Base-by-base conservation (phyloP, 129 eudicot genomes). In the Tagetes patula region DNA sequence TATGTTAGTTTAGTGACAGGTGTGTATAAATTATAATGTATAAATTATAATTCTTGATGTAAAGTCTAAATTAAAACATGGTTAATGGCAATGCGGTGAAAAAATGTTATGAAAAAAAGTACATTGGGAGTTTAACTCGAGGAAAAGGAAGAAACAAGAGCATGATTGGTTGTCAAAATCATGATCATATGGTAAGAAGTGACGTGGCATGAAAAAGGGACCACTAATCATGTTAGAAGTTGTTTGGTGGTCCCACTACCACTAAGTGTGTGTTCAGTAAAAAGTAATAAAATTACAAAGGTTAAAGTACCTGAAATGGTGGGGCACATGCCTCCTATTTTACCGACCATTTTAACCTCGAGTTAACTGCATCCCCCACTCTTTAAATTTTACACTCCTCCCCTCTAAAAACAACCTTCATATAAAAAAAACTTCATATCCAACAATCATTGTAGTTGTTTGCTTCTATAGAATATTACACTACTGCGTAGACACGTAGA, bases 291-390 rank as follows among this genome's bases (percentile, higher is more conserved):
- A 36, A 46, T 70, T 40, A 34, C 43, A 61, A 70, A 70, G 70
- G 70, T 69, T 47, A 77, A 70, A 70, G 65, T 47, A n/a, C 1
- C 47, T 9, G 48, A n/a, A 33, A 13, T 34, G 33, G 11, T 9
- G 40, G 55, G 70, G 3, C 65, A 76, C 56, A 61, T 77, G 81
- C 65, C 52, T 48, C 70, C 30, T 38, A 47, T 77, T 77, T 77
- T 38, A 77, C 81, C 81, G 76, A 70, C 81, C 63, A 60, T 0
- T 77, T 77, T 77, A 70, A 77, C 81, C 76, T 77, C 76, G 81
- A 77, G 70, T 77, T 69, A 69, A 68, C 75, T 76, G 41, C 80
- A 13, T 45, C 61, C 58, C 32, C 27, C 27, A 20, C 27, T 20
- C 27, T 20, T 20, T 20, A 20, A 20, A 20, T 20, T 20, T 20